Evolutionary conservation across 768 basidiomycete species (phyloP).

Genomic region (Hypholoma sublateritium): DNA sequence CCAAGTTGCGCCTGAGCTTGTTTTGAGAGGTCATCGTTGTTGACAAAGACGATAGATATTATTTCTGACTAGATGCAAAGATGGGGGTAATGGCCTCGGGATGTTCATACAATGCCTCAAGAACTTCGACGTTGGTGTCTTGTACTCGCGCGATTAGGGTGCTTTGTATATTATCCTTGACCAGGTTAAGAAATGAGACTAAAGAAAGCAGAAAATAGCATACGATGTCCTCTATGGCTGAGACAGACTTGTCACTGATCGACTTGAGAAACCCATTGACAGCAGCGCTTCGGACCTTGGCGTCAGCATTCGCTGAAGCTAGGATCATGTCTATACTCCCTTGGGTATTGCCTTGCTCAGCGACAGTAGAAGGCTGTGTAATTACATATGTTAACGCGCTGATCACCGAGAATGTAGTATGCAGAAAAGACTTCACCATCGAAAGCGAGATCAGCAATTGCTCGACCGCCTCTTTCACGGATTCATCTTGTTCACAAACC

Average conservation of each 20-base stretch:
- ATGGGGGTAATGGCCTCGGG: conserved; percentile 46
- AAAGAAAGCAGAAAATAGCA: conserved; percentile 6
- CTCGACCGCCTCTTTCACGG: conserved; percentile 43
- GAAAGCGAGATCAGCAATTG: conserved; percentile 61
- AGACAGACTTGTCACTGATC: conserved; percentile 28
- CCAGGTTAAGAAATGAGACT: neutral
- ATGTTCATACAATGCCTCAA: conserved; percentile 66
- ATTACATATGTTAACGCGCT: neutral
- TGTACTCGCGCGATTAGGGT: conserved; percentile 69
- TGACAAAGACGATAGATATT: conserved; percentile 47
- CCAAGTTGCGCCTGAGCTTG: conserved; percentile 49
- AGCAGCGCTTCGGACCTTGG: conserved; percentile 55
- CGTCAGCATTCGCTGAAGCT: conserved; percentile 62
- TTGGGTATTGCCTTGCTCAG: neutral
- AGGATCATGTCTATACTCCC: conserved; percentile 43
- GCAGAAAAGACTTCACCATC: conserved; percentile 36
- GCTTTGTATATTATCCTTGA: conserved; percentile 55
- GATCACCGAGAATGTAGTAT: neutral
- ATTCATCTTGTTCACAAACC: conserved; percentile 33
- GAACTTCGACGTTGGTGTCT: conserved; percentile 60
- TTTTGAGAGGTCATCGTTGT: conserved; percentile 33
- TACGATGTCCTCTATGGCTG: conserved; percentile 45
- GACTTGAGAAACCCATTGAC: conserved; percentile 52
- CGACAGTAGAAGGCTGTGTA: neutral
- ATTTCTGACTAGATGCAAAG: conserved; percentile 37